Evolutionary conservation across 2,329 filamentous ascomycete species (phyloP), one percentile per base, ranked within the genome.

Genomic region (Trichoderma endophyticum): DNA sequence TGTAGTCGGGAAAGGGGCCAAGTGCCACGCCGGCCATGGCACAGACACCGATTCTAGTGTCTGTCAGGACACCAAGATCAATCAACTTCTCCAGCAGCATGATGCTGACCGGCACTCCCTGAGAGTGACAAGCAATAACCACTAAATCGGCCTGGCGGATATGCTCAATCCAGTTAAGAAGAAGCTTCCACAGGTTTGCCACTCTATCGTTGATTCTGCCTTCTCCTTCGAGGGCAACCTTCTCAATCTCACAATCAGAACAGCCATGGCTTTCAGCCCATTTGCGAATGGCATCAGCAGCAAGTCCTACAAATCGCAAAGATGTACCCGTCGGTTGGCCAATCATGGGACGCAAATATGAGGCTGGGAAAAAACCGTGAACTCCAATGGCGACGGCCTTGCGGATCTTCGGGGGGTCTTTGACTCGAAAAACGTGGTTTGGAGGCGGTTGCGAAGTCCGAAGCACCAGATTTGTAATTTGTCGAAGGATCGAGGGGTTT

Each of bases 241-340:
- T 98, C 78, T 98, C 94, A 70, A 99, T 93, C 76, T 97, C 92
- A 73, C 88, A 90, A 74, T 94, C 92, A 2, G 86, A 83, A 73
- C 91, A 94, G 1, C 92, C 91, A 75, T 93, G 89, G 14, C 85
- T 85, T 68, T 93, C 89, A 0, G 93, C 89, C 93, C 95, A 99
- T 73, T 91, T 87, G 72, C 91, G 89, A 76, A 99, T 95, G 1
- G 93, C 92, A 51, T 93, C 90, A 6, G 94, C 94, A 21, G 92
- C 93, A 78, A 95, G 91, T 74, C 93, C 95, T 11, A 95, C 94
- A 79, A 99, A 99, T 54, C 94, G 91, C 71, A 98, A 90, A 0
- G 95, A 98, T 1, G 96, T 99, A 6, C 96, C 96, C 0, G 95
- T 99, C 0, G 96, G 96, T 77, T 97, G 95, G 0, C 96, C 96